These are phyloP conservation scores for Monilinia aucupariae DNA, from an alignment of 2,329 filamentous ascomycete species.

Conservation along the genomic window DNA sequence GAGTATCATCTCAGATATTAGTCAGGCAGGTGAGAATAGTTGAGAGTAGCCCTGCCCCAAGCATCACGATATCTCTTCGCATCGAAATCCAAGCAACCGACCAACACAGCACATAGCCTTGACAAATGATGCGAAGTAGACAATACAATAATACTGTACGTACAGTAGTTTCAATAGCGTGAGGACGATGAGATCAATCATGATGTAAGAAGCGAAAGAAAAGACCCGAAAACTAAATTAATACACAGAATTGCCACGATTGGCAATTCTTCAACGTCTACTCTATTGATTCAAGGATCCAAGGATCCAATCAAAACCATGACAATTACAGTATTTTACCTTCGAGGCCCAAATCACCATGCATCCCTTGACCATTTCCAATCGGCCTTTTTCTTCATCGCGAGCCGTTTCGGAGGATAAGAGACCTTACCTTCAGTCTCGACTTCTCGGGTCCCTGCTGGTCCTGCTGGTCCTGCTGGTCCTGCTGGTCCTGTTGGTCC, in stretches of 20 bases:
- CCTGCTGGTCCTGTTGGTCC: too few relatives aligned
- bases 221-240: not conserved
- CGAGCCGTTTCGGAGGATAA: not conserved
- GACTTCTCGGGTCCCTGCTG: not conserved
- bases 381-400: not conserved
- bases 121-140: not conserved
- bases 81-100: not conserved
- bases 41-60: not conserved
- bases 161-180: not conserved
- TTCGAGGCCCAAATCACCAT: not conserved
- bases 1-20: not conserved
- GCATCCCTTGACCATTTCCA: not conserved
- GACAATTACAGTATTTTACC: not conserved
- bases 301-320: not conserved
- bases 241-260: not conserved
- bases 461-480: too few relatives aligned
- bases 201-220: not conserved
- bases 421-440: not conserved
- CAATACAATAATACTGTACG: too few relatives aligned
- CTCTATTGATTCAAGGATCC: not conserved
- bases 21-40: slow-evolving; percentile 10
- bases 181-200: not conserved
- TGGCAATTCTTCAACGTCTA: not conserved
- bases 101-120: not conserved
- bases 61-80: slow-evolving; percentile 1